Conservation (phyloP, 2,329 filamentous ascomycete species). For the Ophiostoma perfectum region DNA sequence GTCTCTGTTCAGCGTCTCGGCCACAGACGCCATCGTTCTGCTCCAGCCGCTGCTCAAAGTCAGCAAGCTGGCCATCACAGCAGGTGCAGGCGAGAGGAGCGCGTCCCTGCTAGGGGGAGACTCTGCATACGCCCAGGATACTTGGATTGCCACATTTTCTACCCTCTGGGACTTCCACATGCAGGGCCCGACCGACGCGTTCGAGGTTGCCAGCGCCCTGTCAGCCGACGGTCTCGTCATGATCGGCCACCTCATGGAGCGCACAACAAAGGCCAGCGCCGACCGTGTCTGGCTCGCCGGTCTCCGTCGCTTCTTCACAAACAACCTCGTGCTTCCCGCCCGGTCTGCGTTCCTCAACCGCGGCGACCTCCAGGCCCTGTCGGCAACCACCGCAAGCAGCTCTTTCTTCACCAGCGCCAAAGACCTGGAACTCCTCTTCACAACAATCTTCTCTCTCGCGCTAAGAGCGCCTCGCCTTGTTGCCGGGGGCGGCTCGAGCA, state of each 20-base stretch:
- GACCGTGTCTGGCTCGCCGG: slow-evolving; percentile 42
- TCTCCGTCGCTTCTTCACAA: slow-evolving; percentile 42
- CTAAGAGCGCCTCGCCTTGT: slow-evolving; percentile 31
- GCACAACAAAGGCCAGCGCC: slow-evolving; percentile 19
- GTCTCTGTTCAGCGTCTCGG: slow-evolving; percentile 49
- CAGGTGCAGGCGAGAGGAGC: neutral
- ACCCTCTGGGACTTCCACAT: slow-evolving; percentile 51
- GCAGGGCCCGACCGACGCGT: slow-evolving; percentile 43
- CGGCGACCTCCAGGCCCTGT: slow-evolving; percentile 5
- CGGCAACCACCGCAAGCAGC: neutral
- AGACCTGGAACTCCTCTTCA: slow-evolving; percentile 33
- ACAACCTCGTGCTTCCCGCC: slow-evolving; percentile 48
- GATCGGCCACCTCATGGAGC: slow-evolving; percentile 36
- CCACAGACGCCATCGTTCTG: slow-evolving; percentile 43
- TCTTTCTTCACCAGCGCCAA: too few species aligned
- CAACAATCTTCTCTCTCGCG: slow-evolving; percentile 44
- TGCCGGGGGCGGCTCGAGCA: slow-evolving; percentile 34
- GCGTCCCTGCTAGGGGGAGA: neutral
- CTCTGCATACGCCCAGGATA: slow-evolving; percentile 34
- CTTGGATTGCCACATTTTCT: slow-evolving; percentile 45
- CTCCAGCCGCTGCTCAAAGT: slow-evolving; percentile 41
- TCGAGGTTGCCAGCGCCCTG: slow-evolving; percentile 46
- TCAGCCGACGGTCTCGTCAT: slow-evolving; percentile 39
- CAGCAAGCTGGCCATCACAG: slow-evolving; percentile 28
- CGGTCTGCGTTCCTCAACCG: slow-evolving; percentile 39